Conservation (phyloP, 2,329 filamentous ascomycete genomes). For the Anthostomella pinea region DNA sequence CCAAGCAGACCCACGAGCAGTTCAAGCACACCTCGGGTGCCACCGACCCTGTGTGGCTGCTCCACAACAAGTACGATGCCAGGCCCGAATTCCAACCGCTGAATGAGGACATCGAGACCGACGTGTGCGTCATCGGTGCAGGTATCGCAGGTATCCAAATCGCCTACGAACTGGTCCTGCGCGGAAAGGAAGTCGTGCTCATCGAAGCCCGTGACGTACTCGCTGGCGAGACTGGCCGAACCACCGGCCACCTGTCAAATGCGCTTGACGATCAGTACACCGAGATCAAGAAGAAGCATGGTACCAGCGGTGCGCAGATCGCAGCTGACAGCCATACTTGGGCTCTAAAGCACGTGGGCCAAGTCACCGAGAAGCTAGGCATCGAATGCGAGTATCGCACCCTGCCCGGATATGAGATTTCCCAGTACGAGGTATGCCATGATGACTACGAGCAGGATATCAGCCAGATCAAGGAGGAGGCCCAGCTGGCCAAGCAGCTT, state of each 20-base stretch:
- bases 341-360: conserved; percentile 49
- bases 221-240: conserved; percentile 52
- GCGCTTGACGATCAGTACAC: conserved; percentile 53
- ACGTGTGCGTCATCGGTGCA: conserved; percentile 50
- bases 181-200: conserved; percentile 48
- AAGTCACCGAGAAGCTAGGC: conserved; percentile 45
- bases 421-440: conserved; percentile 42
- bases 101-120: conserved; percentile 40
- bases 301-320: conserved; percentile 43
- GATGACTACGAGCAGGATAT: conserved; percentile 44
- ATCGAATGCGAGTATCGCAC: conserved; percentile 56
- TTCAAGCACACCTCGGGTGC: conserved; percentile 45
- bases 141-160: conserved; percentile 51
- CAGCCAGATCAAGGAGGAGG: conserved; percentile 43
- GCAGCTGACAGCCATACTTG: conserved; percentile 54
- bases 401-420: conserved; percentile 48
- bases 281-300: conserved; percentile 51
- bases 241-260: conserved; percentile 52
- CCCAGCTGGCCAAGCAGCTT: conserved; percentile 39
- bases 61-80: conserved; percentile 43
- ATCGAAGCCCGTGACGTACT: conserved; percentile 54
- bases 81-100: conserved; percentile 44
- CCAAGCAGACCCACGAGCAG: no score
- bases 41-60: conserved; percentile 52
- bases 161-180: conserved; percentile 51